Evolutionary conservation across 2,329 filamentous ascomycete genomes (phyloP).

Genomic region (Hymenoscyphus linearis): DNA sequence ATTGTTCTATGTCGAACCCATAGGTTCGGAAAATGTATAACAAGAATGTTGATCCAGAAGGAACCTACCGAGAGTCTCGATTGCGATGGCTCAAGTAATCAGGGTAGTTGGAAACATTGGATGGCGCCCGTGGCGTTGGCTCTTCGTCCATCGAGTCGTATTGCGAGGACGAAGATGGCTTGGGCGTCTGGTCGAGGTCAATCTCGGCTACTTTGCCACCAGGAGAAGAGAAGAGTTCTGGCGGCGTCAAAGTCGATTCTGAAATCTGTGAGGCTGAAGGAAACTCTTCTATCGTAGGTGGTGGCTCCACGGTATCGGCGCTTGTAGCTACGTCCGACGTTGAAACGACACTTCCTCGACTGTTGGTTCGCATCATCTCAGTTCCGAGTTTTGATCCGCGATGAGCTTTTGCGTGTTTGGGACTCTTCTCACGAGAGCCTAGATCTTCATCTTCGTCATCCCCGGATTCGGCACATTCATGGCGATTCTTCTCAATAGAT

Average conservation of each 20-base stretch:
- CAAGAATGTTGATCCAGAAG: not conserved
- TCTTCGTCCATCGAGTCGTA: constrained; percentile 23
- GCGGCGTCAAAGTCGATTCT: constrained; percentile 26
- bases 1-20: constrained; percentile 1
- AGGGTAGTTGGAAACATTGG: constrained; percentile 14
- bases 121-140: constrained; percentile 27
- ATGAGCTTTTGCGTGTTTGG: constrained; percentile 51
- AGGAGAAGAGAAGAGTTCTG: constrained; percentile 23
- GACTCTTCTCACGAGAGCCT: constrained; percentile 43
- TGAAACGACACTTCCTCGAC: constrained; percentile 68
- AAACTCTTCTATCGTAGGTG: constrained; percentile 29
- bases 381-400: constrained; percentile 86
- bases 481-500: constrained; percentile 64
- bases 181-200: constrained; percentile 29
- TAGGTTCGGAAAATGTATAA: not conserved
- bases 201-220: constrained; percentile 19
- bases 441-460: constrained; percentile 95
- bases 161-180: constrained; percentile 13
- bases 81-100: constrained; percentile 13
- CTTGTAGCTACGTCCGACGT: constrained; percentile 24
- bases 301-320: constrained; percentile 24
- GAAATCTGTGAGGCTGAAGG: constrained; percentile 23
- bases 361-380: constrained; percentile 98
- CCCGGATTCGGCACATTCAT: constrained; percentile 78
- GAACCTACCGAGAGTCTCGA: constrained; percentile 3